Evolutionary conservation across 495 filamentous ascomycete genomes (phyloP), one percentile per base, ranked within the genome.

Genomic region (Xylaria scruposa): DNA sequence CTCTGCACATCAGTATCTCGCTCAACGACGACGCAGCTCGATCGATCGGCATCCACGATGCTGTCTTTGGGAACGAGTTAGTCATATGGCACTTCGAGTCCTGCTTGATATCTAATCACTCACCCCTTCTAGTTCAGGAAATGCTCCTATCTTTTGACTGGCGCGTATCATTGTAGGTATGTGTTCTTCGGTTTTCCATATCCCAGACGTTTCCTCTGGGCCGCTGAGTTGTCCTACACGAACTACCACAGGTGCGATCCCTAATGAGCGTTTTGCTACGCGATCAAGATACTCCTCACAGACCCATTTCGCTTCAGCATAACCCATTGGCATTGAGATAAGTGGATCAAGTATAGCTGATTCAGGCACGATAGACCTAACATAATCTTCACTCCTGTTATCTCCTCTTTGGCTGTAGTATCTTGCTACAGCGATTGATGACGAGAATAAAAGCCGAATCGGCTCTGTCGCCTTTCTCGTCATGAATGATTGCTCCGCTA

Each of bases 31-130:
- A 67, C 38, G 81, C 81, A 0, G 79, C 82, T 10, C 70, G 67
- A 49, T 83, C 82, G 21, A 83, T 81, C 21, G 82, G 81, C 24
- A 83, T 74, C 82, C 81, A 83, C 12, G 82, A 82, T 19, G 82
- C 73, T 13, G 74, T 78, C 81, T 83, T 36, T n/a, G 4, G 5
- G 38, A 2, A 12, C 21, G 4, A 21, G 58, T 63, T 46, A 63
- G 60, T 44, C 1, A 38, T 21, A 40, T 40, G 17, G n/a, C 7
- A 10, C 21, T 21, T 13, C 7, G 12, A 61, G 36, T n/a, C 21
- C 24, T 13, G 60, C 21, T 63, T 46, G 60, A 13, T 63, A 21
- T 46, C 21, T 3, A n/a, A 54, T 42, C 21, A 74, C 81, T 75
- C 75, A 84, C 82, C 15, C 83, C 83, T 29, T 80, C 54, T 4